Percentiles rank a stretch among this genome's conserved stretches.
phyloP scores from a whole-genome alignment of 352 stramenopile species.

The Globisporangium rhizosaccharum region DNA sequence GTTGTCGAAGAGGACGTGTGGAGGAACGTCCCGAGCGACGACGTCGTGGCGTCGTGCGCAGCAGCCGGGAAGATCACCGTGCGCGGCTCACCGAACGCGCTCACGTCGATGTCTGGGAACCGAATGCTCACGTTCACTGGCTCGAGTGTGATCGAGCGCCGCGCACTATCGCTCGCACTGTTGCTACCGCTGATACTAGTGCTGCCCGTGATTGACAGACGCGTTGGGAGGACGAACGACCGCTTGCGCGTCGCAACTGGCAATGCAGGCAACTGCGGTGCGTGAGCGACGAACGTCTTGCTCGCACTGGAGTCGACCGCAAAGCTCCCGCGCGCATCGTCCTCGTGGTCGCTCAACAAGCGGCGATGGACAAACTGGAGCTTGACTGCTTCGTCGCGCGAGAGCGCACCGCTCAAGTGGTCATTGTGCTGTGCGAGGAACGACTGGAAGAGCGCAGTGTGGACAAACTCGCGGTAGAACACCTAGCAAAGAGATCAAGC shows the following conservation, averaged over 20 bases:
- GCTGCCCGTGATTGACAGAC: not conserved
- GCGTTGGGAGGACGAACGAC: constrained; percentile 10
- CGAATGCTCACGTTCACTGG: constrained; percentile 14
- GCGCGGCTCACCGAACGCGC: constrained; percentile 22
- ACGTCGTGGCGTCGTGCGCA: constrained; percentile 20
- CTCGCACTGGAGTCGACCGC: constrained; percentile 1
- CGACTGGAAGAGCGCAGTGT: constrained; percentile 33
- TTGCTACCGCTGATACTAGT: not conserved
- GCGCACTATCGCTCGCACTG: not conserved
- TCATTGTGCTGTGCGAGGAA: constrained; percentile 35
- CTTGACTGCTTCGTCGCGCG: constrained; percentile 29
- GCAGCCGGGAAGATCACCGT: constrained; percentile 25
- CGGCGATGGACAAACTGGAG: constrained; percentile 32
- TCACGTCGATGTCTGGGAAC: constrained; percentile 24
- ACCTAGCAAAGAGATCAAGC: constrained; percentile 6
- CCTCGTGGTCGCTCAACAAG: constrained; percentile 15
- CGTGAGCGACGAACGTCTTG: constrained; percentile 41
- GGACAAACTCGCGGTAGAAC: constrained; percentile 29
- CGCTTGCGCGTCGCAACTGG: constrained; percentile 6
- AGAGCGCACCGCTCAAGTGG: constrained; percentile 19
- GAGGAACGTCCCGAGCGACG: constrained; percentile 26
- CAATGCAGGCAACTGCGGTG: constrained; percentile 13
- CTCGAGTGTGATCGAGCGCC: constrained; percentile 6
- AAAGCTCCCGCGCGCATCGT: constrained; percentile 10
- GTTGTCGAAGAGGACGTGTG: constrained; percentile 11